Evolutionary conservation across 495 filamentous ascomycete species (phyloP).

Genomic region (Lasiosphaeria ovina): DNA sequence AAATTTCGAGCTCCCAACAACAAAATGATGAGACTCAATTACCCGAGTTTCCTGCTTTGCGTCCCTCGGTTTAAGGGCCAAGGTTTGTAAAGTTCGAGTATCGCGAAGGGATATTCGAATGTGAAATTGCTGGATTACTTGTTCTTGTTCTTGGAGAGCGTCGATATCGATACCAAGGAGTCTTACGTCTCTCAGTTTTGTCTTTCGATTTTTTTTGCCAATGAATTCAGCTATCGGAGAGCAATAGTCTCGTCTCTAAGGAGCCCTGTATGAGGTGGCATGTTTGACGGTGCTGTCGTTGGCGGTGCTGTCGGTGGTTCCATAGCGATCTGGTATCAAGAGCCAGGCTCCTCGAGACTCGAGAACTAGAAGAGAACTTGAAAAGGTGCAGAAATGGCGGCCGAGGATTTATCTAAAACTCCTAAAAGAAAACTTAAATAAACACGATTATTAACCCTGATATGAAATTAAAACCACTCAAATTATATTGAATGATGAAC

Average conservation of each 20-base stretch:
- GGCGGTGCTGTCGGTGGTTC: background rate
- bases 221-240: conserved; percentile 10
- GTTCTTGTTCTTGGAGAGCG: conserved; percentile 18
- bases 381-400: too few relatives aligned
- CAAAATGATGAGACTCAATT: conserved; percentile 26
- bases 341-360: too few relatives aligned
- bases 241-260: conserved; percentile 21
- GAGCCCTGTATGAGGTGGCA: conserved; percentile 11
- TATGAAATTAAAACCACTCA: too few relatives aligned
- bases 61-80: background rate
- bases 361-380: too few relatives aligned
- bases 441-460: too few relatives aligned
- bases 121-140: conserved; percentile 20
- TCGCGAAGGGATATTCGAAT: conserved; percentile 25
- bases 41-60: conserved; percentile 7
- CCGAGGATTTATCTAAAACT: too few relatives aligned
- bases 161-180: conserved; percentile 24
- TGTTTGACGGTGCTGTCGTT: conserved; percentile 1
- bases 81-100: conserved; percentile 20
- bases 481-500: too few relatives aligned
- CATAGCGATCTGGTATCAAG: background rate
- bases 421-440: too few relatives aligned
- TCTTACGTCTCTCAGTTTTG: conserved; percentile 21
- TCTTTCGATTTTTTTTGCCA: conserved; percentile 16
- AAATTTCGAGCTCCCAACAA: conserved; percentile 21